A percentile compares a stretch with the other conserved stretches of the same genome.
phyloP scores from a whole-genome alignment of 140 eudicot species.

The Ambrosia hybrid region DNA sequence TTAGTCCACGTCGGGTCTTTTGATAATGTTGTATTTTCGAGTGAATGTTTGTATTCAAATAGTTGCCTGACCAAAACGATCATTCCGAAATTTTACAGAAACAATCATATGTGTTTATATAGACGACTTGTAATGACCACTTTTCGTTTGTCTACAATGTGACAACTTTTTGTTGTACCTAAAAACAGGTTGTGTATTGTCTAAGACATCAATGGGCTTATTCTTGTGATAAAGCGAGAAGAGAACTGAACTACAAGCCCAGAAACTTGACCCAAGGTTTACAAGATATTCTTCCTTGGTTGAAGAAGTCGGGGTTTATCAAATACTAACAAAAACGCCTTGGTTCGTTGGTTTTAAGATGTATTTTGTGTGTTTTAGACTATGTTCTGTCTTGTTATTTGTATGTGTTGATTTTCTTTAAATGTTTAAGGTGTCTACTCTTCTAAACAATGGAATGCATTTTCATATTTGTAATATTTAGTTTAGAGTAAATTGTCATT shows the following conservation, averaged over 20 bases:
- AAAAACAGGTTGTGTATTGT: constrained; percentile 51
- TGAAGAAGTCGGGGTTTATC: constrained; percentile 54
- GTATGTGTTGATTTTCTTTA: not conserved
- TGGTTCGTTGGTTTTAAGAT: not conserved
- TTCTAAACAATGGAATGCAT: not conserved
- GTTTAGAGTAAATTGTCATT: not conserved
- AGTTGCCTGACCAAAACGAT: no score
- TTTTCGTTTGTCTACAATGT: no score
- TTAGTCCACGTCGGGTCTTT: no score
- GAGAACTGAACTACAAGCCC: constrained; percentile 66
- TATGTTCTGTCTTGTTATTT: not conserved
- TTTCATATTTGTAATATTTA: not conserved
- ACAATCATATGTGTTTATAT: not conserved
- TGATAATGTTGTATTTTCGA: no score
- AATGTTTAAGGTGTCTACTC: not conserved
- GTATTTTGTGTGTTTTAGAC: not conserved
- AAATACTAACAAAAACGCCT: constrained; percentile 44
- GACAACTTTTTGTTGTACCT: not conserved
- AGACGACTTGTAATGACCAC: not conserved
- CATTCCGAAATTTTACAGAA: no score
- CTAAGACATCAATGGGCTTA: no score
- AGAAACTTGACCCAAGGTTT: constrained; percentile 77
- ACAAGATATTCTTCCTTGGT: constrained; percentile 69
- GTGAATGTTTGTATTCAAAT: no score
- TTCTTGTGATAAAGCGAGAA: constrained; percentile 66